A percentile compares a stretch with the other conserved stretches of the same genome.
These are phyloP conservation scores for Breviolum minutum DNA, from an alignment of 73 alveolate species.

Conservation along the genomic window DNA sequence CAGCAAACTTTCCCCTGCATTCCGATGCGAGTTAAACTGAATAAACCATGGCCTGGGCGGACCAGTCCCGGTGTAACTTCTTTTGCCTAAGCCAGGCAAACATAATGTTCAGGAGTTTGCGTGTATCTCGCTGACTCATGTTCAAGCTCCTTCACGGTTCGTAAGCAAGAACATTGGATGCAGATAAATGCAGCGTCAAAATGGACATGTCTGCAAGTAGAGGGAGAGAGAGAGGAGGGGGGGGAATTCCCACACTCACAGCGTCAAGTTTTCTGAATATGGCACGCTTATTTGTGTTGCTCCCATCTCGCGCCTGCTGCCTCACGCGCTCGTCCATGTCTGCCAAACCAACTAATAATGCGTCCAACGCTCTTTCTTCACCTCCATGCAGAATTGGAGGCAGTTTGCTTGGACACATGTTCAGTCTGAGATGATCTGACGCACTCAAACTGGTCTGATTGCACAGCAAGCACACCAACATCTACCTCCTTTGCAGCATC, in stretches of 20 bases:
- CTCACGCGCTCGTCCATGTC: conserved; percentile 42
- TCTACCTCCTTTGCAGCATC: neutral
- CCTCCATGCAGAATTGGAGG: neutral
- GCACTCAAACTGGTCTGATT: neutral
- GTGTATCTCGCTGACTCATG: neutral
- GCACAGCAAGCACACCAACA: neutral
- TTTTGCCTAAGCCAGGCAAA: neutral
- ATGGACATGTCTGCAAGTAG: too few relatives aligned
- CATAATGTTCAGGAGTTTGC: too few relatives aligned
- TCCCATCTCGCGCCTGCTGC: conserved; percentile 14
- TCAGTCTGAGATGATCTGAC: neutral
- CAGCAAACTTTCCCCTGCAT: neutral
- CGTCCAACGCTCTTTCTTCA: conserved; percentile 53
- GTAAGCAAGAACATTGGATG: too few relatives aligned
- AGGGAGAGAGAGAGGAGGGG: neutral
- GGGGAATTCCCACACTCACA: too few relatives aligned
- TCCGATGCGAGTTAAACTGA: too few relatives aligned
- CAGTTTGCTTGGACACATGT: neutral
- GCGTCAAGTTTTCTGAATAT: neutral
- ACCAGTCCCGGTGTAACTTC: neutral
- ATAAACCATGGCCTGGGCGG: neutral
- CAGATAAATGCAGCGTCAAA: too few relatives aligned
- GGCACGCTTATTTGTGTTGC: too few relatives aligned
- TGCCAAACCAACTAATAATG: conserved; percentile 36
- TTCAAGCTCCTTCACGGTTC: neutral